phyloP scores from a whole-genome alignment of 108 stramenopile species.

The Cyclotella sp. region DNA sequence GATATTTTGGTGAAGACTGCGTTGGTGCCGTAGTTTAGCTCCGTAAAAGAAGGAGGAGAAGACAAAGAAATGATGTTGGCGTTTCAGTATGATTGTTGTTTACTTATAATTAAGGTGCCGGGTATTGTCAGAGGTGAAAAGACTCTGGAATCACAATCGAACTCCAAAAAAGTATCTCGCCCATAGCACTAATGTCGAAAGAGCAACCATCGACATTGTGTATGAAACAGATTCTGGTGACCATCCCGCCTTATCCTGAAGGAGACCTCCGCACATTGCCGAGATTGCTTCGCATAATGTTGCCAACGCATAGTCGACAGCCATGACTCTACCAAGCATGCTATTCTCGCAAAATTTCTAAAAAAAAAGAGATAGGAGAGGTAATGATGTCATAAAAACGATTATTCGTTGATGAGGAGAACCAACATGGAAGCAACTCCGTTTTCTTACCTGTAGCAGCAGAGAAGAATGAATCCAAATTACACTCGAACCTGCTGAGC shows the following conservation, averaged over 20 bases:
- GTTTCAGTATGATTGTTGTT: no score
- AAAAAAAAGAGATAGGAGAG: conserved; percentile 21
- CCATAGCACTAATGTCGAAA: conserved; percentile 33
- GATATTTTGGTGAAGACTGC: no score
- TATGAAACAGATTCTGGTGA: conserved; percentile 46
- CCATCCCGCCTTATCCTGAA: conserved; percentile 57
- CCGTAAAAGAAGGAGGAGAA: no score
- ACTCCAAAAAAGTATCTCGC: conserved; percentile 7
- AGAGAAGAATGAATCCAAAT: conserved; percentile 67
- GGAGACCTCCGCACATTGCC: conserved; percentile 54
- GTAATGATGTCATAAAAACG: background rate
- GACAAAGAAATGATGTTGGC: no score
- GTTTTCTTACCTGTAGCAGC: conserved; percentile 31
- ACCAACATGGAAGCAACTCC: background rate
- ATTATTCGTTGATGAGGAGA: background rate
- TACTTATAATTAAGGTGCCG: no score
- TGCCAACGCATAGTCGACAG: conserved; percentile 71
- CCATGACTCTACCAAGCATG: conserved; percentile 68
- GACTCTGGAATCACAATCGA: background rate
- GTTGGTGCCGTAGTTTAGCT: no score
- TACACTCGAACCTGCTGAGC: conserved; percentile 61
- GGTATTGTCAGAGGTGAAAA: background rate
- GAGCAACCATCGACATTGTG: conserved; percentile 35
- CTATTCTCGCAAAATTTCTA: conserved; percentile 59
- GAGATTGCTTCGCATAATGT: conserved; percentile 60